These are phyloP conservation scores for Diaporthe nobilis DNA, from an alignment of 2,329 filamentous ascomycete genomes.

Conservation along the genomic window DNA sequence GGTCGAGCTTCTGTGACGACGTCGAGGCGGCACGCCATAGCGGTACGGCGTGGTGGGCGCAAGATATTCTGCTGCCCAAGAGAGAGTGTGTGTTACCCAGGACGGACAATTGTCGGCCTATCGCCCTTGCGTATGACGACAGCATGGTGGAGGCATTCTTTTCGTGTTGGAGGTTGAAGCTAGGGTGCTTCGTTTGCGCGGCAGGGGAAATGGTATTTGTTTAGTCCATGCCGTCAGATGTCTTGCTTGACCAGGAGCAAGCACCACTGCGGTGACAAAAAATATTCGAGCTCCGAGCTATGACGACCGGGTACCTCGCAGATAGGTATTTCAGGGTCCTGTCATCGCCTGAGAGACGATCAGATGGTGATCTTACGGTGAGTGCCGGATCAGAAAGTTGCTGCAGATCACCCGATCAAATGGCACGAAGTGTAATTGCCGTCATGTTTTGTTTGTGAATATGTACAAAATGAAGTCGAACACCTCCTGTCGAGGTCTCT, in stretches of 20 bases:
- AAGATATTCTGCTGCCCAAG: constrained; percentile 35
- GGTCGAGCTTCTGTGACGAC: constrained; percentile 55
- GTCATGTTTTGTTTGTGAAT: neutral
- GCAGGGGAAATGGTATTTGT: neutral
- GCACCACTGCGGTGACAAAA: neutral
- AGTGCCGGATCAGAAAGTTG: no score
- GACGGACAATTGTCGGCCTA: constrained; percentile 47
- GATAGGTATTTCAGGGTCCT: constrained; percentile 21
- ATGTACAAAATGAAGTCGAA: no score
- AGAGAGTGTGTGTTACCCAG: constrained; percentile 38
- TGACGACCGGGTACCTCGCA: neutral
- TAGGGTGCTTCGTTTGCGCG: constrained; percentile 23
- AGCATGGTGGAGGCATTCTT: constrained; percentile 48
- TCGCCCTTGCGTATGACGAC: constrained; percentile 47
- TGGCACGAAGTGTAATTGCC: neutral
- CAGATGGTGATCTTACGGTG: neutral
- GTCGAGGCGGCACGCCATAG: constrained; percentile 40
- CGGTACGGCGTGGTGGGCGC: constrained; percentile 7
- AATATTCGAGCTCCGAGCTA: constrained; percentile 13
- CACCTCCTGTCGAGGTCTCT: neutral
- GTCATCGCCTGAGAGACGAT: neutral
- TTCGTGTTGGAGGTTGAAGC: constrained; percentile 39
- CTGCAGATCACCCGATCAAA: neutral
- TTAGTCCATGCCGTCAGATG: constrained; percentile 35
- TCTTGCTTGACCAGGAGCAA: neutral